These are phyloP conservation scores for Penicillium steckii DNA, from an alignment of 495 filamentous ascomycete species.

Conservation along the genomic window DNA sequence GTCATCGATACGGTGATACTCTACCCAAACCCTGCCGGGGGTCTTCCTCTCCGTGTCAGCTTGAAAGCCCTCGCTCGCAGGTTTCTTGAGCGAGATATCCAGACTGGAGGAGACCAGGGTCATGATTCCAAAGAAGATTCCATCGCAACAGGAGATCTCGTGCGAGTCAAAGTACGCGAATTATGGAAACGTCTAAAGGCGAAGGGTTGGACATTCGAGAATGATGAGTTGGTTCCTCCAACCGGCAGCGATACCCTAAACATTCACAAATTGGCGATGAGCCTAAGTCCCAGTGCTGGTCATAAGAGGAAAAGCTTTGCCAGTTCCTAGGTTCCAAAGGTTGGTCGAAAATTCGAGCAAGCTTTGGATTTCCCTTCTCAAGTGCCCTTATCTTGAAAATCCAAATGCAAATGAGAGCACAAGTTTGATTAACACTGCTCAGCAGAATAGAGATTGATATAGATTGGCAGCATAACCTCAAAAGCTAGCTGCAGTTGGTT, in stretches of 20 bases:
- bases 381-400: too few species aligned
- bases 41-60: constrained; percentile 69
- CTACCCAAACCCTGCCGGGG: constrained; percentile 70
- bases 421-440: too few species aligned
- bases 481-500: too few species aligned
- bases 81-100: constrained; percentile 71
- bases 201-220: constrained; percentile 61
- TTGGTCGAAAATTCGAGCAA: too few species aligned
- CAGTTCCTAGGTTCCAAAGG: not conserved
- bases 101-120: constrained; percentile 65
- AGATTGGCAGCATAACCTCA: too few species aligned
- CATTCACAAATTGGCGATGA: constrained; percentile 2
- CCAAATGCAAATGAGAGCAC: too few species aligned
- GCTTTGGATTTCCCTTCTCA: too few species aligned
- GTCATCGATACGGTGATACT: constrained; percentile 86
- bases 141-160: constrained; percentile 80
- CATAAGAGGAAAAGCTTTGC: constrained; percentile 20
- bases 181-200: constrained; percentile 62
- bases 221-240: constrained; percentile 53
- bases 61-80: constrained; percentile 66
- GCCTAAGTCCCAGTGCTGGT: constrained; percentile 21
- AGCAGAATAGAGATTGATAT: too few species aligned
- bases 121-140: constrained; percentile 93
- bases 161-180: constrained; percentile 61
- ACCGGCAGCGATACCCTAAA: constrained; percentile 10